Base-by-base conservation (phyloP, 2,329 filamentous ascomycete species). In the Botryotinia calthae region DNA sequence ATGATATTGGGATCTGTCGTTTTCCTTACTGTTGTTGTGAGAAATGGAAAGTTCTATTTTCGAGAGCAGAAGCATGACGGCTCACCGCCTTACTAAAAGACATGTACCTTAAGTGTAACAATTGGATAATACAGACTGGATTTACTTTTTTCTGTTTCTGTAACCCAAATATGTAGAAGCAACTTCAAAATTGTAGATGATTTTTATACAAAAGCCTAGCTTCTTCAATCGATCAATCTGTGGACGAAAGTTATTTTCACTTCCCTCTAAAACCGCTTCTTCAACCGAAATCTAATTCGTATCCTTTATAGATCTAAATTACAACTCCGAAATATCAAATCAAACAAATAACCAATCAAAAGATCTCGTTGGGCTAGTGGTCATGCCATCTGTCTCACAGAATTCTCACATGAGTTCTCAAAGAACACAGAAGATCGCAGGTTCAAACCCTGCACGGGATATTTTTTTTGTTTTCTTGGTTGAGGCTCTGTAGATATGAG, bases 361-460 rank as follows among this genome's bases (percentile, higher is more conserved):
- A 65, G 22, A 67, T 67, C 65, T 67, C 65, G 65, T 67, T 67
- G 65, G 65, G 65, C 65, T 67, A 67, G 65, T 67, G 65, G 65
- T 67, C 65, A 67, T 42, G 65, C 65, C 65, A 67, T 67, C 65
- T 67, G 48, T 67, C 48, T 67, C 65, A 67, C 65, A 67, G 20
- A 20, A 56, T 31, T 67, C 48, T 22, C 28, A 37, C 2, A 22
- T 8, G 25, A 16, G 40, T 16, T 42, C 54, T 54, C 8, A 5
- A 5, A n/a, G 64, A 5, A 10, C 65, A 56, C 65, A 67, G 65
- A 67, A 67, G 65, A 67, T 67, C 65, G 65, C 65, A 67, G 65
- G 65, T 67, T 67, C 65, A 67, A 67, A 56, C 65, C 65, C 65
- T 67, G 65, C 65, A 67, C 65, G 65, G 14, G 65, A 28, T 67